Base-by-base conservation (phyloP, 2,329 filamentous ascomycete genomes). In the Monosporascus sp. region DNA sequence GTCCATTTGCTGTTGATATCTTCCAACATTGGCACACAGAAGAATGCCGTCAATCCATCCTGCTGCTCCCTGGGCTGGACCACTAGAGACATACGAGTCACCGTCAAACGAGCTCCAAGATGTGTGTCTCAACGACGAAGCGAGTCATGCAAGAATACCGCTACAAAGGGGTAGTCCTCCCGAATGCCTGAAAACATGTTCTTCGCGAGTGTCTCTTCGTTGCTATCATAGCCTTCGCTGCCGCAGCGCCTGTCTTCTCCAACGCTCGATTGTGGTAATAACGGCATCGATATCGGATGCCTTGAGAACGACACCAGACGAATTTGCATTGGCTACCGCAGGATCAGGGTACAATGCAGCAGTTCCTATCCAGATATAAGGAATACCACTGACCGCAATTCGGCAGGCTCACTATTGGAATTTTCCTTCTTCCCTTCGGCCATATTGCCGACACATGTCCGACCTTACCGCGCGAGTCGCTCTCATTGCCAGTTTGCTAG, bases 171-270 rank as follows among this genome's bases (percentile, higher is more conserved):
- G 65, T n/a, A 60, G 51, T 38, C 61, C 64, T 22, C 65, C 65
- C 8, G 60, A 64, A 48, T 65, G 58, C 37, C 54, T 68, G 15
- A 65, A 55, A 6, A 41, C 64, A 55, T 48, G 47, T 59, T 20
- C 37, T 57, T 36, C 62, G 65, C 48, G 66, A 68, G 49, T 62
- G 59, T 48, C 18, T 65, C 18, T 68, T 67, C 46, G 59, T 68
- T 42, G 59, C 57, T 18, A 47, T 67, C 34, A 63, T 67, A 38
- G 62, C 65, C 24, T 62, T 68, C 45, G 58, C 65, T 14, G 65
- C 65, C 4, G 64, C 66, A 3, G 64, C 63, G 2, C 66, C 66
- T 2, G 62, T 68, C 34, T 67, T 68, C 41, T 60, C 68, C 65
- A 68, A 48, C 60, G 66, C 45, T 65, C 65, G 38, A 58, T 65